Evolutionary conservation across 2,329 filamentous ascomycete genomes (phyloP), one percentile per base, ranked within the genome.

Genomic region (Colletotrichum sp.): DNA sequence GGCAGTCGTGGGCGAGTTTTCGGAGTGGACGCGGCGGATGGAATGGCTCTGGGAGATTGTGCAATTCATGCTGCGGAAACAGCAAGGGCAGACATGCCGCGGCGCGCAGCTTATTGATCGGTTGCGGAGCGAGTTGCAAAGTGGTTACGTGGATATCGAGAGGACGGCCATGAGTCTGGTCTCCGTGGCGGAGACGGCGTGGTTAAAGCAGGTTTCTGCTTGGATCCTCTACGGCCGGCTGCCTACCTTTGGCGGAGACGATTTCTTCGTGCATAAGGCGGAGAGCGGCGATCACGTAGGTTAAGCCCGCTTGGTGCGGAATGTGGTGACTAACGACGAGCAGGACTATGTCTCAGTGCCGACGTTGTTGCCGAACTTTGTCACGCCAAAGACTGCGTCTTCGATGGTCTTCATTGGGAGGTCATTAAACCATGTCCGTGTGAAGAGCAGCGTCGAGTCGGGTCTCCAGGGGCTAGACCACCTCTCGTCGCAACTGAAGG

Each of bases 351-450:
- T 86, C 13, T 88, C 92, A 65, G 88, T 92, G 36, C 83, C 88
- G 9, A 87, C 88, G 21, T 85, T 98, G 8, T 84, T 98, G 3
- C 97, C 97, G 0, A 92, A 92, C 15, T 98, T 98, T 81, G 95
- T 98, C 8, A 93, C 93, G 1, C 84, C 90, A 0, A 87, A 93
- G 6, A 95, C 95, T 2, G 95, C 95, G 9, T 89, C 91, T 5
- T 98, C 96, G 0, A 95, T 99, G 83, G 87, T 98, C 7, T 98
- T 98, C 81, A 94, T 98, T 77, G 97, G 97, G 13, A 95, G 94
- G 78, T 98, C 96, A 1, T 87, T 99, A 63, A 95, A 98, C 79
- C 95, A 98, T 79, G 94, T 98, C 71, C 90, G 94, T 66, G 89
- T 90, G 18, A 89, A 88, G 79, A 87, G 87, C 72, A 87, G 84